These are phyloP conservation scores for Fusarium succisae DNA, from an alignment of 2,329 filamentous ascomycete genomes.

Conservation along the genomic window DNA sequence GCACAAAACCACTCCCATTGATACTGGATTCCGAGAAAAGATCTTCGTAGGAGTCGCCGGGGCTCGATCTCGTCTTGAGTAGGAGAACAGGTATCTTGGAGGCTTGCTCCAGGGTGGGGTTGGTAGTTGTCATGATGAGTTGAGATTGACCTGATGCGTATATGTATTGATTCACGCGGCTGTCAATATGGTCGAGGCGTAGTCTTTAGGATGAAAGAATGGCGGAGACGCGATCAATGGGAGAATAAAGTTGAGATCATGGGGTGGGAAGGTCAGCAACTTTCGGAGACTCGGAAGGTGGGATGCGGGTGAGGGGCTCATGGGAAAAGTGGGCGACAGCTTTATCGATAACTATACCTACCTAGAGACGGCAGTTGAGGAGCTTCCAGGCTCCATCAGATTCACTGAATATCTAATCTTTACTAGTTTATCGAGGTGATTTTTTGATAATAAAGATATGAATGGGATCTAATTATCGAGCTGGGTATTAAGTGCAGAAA, in stretches of 20 bases:
- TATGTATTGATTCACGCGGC: not conserved
- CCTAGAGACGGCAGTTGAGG: not conserved
- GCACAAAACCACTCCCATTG: slow-evolving; percentile 60
- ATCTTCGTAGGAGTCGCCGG: slow-evolving; percentile 77
- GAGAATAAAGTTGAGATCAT: slow-evolving; percentile 21
- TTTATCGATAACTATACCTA: slow-evolving; percentile 28
- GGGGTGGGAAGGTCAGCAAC: slow-evolving; percentile 30
- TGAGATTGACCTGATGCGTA: not conserved
- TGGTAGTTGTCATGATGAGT: slow-evolving; percentile 17
- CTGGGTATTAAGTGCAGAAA: not conserved
- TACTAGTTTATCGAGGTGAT: not conserved
- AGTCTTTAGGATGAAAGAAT: not conserved
- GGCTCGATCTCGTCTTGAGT: slow-evolving; percentile 79
- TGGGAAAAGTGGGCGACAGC: slow-evolving; percentile 27
- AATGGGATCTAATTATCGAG: not conserved
- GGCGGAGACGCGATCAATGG: not conserved
- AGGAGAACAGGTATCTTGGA: slow-evolving; percentile 66
- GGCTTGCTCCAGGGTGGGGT: slow-evolving; percentile 21
- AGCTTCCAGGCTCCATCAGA: not conserved
- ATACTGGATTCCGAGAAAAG: slow-evolving; percentile 60
- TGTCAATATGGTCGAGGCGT: not conserved
- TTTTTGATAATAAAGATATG: not conserved
- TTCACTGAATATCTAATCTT: not conserved
- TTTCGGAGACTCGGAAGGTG: slow-evolving; percentile 26
- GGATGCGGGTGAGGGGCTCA: slow-evolving; percentile 22